Base-by-base conservation (phyloP, 768 basidiomycete genomes). In the Podaxis rugospora region DNA sequence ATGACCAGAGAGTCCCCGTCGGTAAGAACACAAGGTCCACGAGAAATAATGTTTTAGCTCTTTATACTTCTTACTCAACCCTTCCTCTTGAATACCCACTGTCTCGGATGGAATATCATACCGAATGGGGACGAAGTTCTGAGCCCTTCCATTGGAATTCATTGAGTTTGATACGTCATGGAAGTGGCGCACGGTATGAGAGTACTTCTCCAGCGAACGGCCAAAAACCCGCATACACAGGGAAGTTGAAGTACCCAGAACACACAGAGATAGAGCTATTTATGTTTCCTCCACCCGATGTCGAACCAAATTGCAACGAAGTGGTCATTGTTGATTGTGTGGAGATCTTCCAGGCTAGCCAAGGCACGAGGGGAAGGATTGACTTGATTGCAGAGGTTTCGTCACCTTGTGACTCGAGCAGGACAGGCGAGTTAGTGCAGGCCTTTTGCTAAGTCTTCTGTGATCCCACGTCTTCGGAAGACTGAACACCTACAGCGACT, bases 211-310 rank as follows among this genome's bases (percentile, higher is more conserved):
- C 53, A 70, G 67, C 76, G 72, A 78, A 75, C 74, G 70, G 76
- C 77, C 64, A 78, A 77, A 76, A 75, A 69, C 67, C 70, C 74
- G 72, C 78, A 77, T 40, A 27, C 47, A 63, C 51, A 54, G 46
- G 57, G 39, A 50, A 49, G 40, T 56, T 27, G 35, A 39, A 36
- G 51, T 37, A 13, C 32, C 46, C 40, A 46, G 44, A 46, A 39
- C 50, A 36, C 44, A 25, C 13, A 57, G 40, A 54, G 16, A 44
- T 27, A 1, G 32, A 32, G 44, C 68, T 71, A 69, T 67, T 66
- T 67, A 67, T 64, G 62, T 64, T 51, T 62, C 57, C 27, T 51
- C 55, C 40, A 49, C 58, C 57, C 58, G 16, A 44, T 9, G 28
- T 18, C 10, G 25, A 49, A 13, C 23, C 25, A 10, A 25, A 11